These are phyloP conservation scores for Ceratocystis cacaofunesta DNA, from an alignment of 2,329 filamentous ascomycete genomes.

Conservation along the genomic window DNA sequence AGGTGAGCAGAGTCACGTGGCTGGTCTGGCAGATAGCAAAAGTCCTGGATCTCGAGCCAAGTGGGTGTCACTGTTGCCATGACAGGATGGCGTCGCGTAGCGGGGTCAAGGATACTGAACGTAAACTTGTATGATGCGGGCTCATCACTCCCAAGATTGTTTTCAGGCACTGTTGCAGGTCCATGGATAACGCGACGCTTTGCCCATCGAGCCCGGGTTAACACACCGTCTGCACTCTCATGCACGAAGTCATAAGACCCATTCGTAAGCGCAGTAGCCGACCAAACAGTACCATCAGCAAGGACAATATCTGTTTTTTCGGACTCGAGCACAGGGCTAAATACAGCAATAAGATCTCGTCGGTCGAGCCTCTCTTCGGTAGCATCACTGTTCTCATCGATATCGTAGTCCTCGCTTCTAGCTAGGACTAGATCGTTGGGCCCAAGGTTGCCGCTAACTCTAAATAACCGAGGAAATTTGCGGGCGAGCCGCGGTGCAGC, in stretches of 20 bases:
- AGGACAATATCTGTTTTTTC: slow-evolving; percentile 51
- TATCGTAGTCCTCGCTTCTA: slow-evolving; percentile 51
- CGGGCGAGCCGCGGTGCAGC: slow-evolving; percentile 42
- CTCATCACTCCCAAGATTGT: slow-evolving; percentile 19
- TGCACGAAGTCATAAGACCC: slow-evolving; percentile 53
- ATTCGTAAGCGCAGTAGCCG: slow-evolving; percentile 35
- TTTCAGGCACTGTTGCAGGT: slow-evolving; percentile 22
- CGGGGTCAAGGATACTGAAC: slow-evolving; percentile 61
- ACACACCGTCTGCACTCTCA: slow-evolving; percentile 17
- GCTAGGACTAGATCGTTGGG: slow-evolving; percentile 57
- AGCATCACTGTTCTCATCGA: slow-evolving; percentile 34
- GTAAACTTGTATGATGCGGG: slow-evolving; percentile 41
- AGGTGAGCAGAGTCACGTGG: not conserved
- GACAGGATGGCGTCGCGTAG: slow-evolving; percentile 55
- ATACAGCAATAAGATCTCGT: slow-evolving; percentile 48
- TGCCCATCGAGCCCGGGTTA: slow-evolving; percentile 13
- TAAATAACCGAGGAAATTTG: slow-evolving; percentile 48
- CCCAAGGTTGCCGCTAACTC: slow-evolving; percentile 47
- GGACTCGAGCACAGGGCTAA: slow-evolving; percentile 39
- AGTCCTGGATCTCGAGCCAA: slow-evolving; percentile 53
- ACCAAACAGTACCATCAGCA: slow-evolving; percentile 46
- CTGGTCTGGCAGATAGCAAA: slow-evolving; percentile 12
- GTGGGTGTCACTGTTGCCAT: slow-evolving; percentile 51
- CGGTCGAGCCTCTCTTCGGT: slow-evolving; percentile 32
- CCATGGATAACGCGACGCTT: slow-evolving; percentile 6